Percentiles rank a stretch among this genome's conserved stretches.
phyloP scores from a whole-genome alignment of 176 grass and related monocot genomes.

The Rhynchospora breviuscula region DNA sequence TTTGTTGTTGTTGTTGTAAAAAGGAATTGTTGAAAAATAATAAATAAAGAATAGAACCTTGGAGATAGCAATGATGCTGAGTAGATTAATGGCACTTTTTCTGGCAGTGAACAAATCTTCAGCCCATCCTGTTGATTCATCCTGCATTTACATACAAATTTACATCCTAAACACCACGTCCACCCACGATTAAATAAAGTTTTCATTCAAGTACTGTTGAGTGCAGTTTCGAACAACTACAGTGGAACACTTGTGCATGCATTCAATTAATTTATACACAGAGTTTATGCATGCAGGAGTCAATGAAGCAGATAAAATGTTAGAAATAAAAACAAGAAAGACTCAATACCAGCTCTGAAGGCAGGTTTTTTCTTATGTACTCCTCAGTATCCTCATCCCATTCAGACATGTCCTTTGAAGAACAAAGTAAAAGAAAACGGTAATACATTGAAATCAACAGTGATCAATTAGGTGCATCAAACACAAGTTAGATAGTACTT shows the following conservation, averaged over 20 bases:
- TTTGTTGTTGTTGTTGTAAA: neutral
- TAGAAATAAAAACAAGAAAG: neutral
- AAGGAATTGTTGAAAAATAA: neutral
- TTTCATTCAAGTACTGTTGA: neutral
- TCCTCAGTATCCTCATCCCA: constrained; percentile 90
- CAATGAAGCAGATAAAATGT: neutral
- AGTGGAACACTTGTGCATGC: neutral
- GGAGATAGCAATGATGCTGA: constrained; percentile 78
- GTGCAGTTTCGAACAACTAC: neutral
- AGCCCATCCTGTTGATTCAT: constrained; percentile 84
- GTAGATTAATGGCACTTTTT: constrained; percentile 94
- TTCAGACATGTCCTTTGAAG: constrained; percentile 59
- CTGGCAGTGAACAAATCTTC: constrained; percentile 89
- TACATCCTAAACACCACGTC: neutral
- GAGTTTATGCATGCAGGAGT: neutral
- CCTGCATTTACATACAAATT: constrained; percentile 39
- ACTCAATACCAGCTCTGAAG: constrained; percentile 66
- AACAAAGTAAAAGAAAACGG: neutral
- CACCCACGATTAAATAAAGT: neutral
- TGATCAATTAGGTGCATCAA: neutral
- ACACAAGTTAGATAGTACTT: neutral
- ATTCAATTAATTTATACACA: constrained; percentile 3
- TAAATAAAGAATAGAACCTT: constrained; percentile 46
- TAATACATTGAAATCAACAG: neutral
- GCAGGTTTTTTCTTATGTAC: constrained; percentile 89